Base-by-base conservation (phyloP, 192 early-diverging fungal genomes). In the Backusella psychrophila region DNA sequence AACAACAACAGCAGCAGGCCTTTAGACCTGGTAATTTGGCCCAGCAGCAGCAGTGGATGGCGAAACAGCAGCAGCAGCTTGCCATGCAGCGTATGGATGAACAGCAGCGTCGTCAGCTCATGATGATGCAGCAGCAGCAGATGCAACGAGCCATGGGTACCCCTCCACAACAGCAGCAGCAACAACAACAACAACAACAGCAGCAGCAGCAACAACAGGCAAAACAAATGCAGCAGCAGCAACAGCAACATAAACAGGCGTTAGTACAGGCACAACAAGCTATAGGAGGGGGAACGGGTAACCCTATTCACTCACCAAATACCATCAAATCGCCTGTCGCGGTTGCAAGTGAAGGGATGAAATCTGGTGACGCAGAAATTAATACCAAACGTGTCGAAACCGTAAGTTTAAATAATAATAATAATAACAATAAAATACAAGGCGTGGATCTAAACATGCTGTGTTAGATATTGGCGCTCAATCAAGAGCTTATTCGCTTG, bases 401-500 rank as follows among this genome's bases (percentile, higher is more conserved):
- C 19, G 80, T 81, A 69, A 74, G 72, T 26, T 4, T 8, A 49
- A 11, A 41, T 19, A 36, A 33, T 19, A 70, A 69, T 1, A 52
- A 53, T 17, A 73, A 33, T 1, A 52, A 53, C 8, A 73, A 33
- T 0, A 33, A 12, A 23, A 17, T 41, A 26, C 17, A 14, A 9
- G 2, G 38, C 0, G 36, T 66, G 35, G 23, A 6, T 26, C 11
- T 49, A 12, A 8, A 53, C 31, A n/a, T 21, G n/a, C 26, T 6
- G 15, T 56, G 36, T 39, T 39, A 81, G 80, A 66, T 81, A 15
- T 72, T 81, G 23, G 73, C 76, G 3, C 36, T 81, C 69, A 81
- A 81, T 72, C 76, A 77, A 78, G 80, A 81, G 66, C 33, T 81
- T 31, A 74, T 81, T 74, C 76, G 80, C 38, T 41, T 74, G 8